Evolutionary conservation across 495 filamentous ascomycete species (phyloP).

Genomic region (Choiromyces venosus): DNA sequence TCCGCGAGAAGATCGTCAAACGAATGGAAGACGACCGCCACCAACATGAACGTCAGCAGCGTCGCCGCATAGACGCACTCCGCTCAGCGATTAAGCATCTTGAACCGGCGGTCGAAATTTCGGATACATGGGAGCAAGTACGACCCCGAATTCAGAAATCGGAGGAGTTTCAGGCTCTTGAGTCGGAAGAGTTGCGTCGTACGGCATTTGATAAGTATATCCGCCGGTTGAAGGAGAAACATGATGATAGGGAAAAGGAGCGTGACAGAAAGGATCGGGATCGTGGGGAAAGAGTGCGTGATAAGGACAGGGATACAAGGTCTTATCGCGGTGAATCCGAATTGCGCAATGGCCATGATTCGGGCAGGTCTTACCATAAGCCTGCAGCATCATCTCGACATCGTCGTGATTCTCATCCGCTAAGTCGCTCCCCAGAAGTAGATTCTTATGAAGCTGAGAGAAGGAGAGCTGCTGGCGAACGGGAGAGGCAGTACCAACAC

Average conservation of each 20-base stretch:
- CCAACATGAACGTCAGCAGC: conserved; percentile 75
- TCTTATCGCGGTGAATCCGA: conserved; percentile 56
- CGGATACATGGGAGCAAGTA: conserved; percentile 82
- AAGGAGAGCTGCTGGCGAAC: conserved; percentile 42
- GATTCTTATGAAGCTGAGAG: conserved; percentile 46
- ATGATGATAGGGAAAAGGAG: conserved; percentile 75
- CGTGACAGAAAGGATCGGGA: conserved; percentile 61
- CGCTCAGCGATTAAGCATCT: conserved; percentile 84
- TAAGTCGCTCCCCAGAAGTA: conserved; percentile 47
- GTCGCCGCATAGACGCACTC: conserved; percentile 75
- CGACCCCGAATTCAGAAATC: conserved; percentile 68
- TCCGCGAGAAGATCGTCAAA: conserved; percentile 71
- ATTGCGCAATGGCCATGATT: conserved; percentile 43
- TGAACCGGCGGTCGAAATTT: conserved; percentile 70
- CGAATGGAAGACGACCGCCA: conserved; percentile 80
- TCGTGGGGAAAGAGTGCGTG: conserved; percentile 53
- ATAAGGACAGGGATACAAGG: conserved; percentile 57
- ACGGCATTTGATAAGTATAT: conserved; percentile 89
- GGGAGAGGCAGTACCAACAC: conserved; percentile 44
- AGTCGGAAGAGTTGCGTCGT: conserved; percentile 73
- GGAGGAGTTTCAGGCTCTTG: conserved; percentile 75
- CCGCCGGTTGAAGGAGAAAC: conserved; percentile 81
- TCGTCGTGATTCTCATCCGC: conserved; percentile 45
- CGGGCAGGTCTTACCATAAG: conserved; percentile 36
- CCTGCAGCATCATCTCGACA: conserved; percentile 31